These are phyloP conservation scores for Globisporangium abappressorium DNA, from an alignment of 352 stramenopile genomes.

Conservation along the genomic window DNA sequence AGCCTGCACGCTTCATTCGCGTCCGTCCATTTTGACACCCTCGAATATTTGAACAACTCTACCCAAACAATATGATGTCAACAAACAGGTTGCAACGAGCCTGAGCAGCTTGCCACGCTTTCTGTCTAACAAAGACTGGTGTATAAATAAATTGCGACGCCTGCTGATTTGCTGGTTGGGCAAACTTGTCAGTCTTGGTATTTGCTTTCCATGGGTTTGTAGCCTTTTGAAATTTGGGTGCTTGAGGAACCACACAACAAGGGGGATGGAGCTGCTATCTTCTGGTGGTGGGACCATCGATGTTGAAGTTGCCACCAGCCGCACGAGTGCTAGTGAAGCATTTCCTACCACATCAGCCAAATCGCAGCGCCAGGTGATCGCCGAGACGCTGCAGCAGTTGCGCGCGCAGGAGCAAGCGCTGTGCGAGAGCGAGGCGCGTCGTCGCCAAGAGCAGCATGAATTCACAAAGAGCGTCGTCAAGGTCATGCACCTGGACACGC, in stretches of 20 bases:
- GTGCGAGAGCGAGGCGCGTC: constrained; percentile 18
- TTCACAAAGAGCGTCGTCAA: constrained; percentile 48
- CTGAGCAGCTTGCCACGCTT: too few species aligned
- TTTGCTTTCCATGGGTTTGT: too few species aligned
- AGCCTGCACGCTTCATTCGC: too few species aligned
- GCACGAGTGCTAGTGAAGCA: neutral
- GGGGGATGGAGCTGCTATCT: neutral
- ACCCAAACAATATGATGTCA: too few species aligned
- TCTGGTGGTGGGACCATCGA: neutral
- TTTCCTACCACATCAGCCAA: neutral
- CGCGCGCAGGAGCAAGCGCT: constrained; percentile 13
- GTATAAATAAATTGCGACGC: too few species aligned
- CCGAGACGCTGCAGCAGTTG: constrained; percentile 31
- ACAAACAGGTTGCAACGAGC: too few species aligned
- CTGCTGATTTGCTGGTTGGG: too few species aligned
- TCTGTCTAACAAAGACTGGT: too few species aligned
- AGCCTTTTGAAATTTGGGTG: neutral
- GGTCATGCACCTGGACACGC: constrained; percentile 47
- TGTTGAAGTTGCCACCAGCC: neutral
- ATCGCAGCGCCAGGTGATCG: constrained; percentile 24
- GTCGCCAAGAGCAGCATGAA: constrained; percentile 27
- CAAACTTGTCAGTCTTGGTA: too few species aligned
- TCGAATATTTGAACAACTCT: too few species aligned
- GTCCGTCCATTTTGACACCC: too few species aligned
- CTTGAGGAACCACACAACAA: neutral